phyloP scores from a whole-genome alignment of 106 monocot genomes.

The Acorus calamus region DNA sequence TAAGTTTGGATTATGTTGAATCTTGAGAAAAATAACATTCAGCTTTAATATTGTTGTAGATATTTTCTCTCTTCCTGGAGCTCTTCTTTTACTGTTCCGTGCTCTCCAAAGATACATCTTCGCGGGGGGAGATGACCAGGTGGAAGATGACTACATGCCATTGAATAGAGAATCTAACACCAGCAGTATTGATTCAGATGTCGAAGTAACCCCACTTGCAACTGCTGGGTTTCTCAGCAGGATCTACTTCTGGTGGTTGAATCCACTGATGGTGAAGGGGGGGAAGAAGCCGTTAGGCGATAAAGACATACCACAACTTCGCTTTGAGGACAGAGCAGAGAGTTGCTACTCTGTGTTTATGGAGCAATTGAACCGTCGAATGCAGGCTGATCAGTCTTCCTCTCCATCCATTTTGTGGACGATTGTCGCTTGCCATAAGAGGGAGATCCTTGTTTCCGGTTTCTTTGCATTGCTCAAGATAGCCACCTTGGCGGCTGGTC shows the following conservation, averaged over 20 bases:
- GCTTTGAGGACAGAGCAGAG: conserved; percentile 37
- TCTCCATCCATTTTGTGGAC: conserved; percentile 43
- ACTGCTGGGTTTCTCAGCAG: conserved; percentile 51
- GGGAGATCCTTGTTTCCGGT: conserved; percentile 49
- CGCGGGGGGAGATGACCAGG: background rate
- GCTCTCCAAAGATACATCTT: conserved; percentile 2
- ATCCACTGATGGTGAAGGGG: conserved; percentile 61
- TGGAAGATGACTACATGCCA: conserved; percentile 11
- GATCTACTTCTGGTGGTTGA: conserved; percentile 80
- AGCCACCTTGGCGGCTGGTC: conserved; percentile 43
- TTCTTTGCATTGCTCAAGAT: conserved; percentile 75
- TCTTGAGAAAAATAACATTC: too few relatives aligned
- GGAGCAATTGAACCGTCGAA: conserved; percentile 23
- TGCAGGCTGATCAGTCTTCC: conserved; percentile 3
- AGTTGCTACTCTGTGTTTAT: conserved; percentile 34
- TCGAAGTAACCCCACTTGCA: conserved; percentile 34
- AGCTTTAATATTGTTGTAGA: conserved; percentile 30
- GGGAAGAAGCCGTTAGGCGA: conserved; percentile 53
- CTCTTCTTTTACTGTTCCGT: conserved; percentile 29
- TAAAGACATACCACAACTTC: conserved; percentile 50
- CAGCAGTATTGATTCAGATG: conserved; percentile 10
- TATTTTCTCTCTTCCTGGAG: conserved; percentile 49
- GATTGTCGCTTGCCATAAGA: conserved; percentile 52
- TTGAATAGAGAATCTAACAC: conserved; percentile 16
- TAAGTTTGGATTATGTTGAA: too few relatives aligned